A percentile compares a stretch with the other conserved stretches of the same genome.
These are phyloP conservation scores for Cladosporium sp. DNA, from an alignment of 2,329 filamentous ascomycete species.

Conservation along the genomic window DNA sequence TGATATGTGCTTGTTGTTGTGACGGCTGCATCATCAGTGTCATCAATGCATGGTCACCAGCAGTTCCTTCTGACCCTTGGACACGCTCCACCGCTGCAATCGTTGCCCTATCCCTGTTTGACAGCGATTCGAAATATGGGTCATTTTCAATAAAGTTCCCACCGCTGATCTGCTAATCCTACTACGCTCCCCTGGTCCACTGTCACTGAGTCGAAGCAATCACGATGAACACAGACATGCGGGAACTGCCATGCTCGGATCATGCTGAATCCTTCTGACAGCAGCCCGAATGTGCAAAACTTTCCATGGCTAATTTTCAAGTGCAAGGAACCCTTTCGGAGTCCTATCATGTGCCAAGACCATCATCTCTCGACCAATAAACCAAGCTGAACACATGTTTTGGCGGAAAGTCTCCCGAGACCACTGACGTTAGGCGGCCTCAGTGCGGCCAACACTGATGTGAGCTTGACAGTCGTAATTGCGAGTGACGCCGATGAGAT, in stretches of 20 bases:
- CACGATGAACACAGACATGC: not conserved
- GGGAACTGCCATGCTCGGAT: not conserved
- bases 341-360: not conserved
- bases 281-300: not conserved
- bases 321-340: not conserved
- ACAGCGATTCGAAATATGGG: not conserved
- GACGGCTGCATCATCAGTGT: not conserved
- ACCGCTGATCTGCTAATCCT: not conserved
- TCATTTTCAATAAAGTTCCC: not conserved
- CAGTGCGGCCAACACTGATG: too few species aligned
- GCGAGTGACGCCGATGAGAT: too few species aligned
- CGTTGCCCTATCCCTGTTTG: not conserved
- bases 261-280: constrained; percentile 1
- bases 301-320: not conserved
- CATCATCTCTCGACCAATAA: not conserved
- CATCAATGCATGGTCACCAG: not conserved
- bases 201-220: not conserved
- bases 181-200: not conserved
- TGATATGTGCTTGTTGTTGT: not conserved
- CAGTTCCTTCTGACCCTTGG: not conserved
- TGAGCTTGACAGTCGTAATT: too few species aligned
- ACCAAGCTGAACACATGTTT: too few species aligned
- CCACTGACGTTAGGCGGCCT: too few species aligned
- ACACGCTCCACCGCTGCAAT: not conserved
- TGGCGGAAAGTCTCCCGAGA: too few species aligned